Evolutionary conservation across 2,329 filamentous ascomycete genomes (phyloP).

Genomic region (Pleomassaria siparia): DNA sequence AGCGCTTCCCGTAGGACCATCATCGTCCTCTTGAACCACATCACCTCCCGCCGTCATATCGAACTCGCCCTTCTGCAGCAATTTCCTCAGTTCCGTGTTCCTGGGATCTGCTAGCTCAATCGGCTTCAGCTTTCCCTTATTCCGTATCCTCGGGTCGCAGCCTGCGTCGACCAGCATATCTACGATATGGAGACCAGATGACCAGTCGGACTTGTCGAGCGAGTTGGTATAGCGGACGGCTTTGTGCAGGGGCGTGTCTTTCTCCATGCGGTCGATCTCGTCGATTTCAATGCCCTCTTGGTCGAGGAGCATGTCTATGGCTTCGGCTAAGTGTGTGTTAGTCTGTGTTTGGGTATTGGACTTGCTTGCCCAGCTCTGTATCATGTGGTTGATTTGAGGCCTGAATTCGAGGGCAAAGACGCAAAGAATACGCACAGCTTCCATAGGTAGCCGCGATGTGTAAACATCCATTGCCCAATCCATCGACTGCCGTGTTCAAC

Average conservation of each 20-base stretch:
- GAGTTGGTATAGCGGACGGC: constrained; percentile 76
- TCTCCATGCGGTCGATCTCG: constrained; percentile 68
- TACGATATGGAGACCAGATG: constrained; percentile 68
- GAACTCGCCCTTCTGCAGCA: constrained; percentile 73
- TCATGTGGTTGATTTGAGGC: neutral
- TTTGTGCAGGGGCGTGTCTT: constrained; percentile 78
- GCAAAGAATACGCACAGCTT: constrained; percentile 66
- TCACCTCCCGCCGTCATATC: constrained; percentile 52
- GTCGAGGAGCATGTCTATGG: constrained; percentile 80
- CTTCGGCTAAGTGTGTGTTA: constrained; percentile 59
- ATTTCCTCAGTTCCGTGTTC: constrained; percentile 62
- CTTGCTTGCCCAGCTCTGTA: neutral
- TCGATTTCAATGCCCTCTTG: constrained; percentile 85
- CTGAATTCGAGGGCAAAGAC: neutral
- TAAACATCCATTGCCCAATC: constrained; percentile 84
- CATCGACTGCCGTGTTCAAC: constrained; percentile 82
- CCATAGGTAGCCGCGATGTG: constrained; percentile 86
- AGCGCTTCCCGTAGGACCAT: constrained; percentile 50
- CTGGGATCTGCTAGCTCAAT: constrained; percentile 72
- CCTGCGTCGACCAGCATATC: constrained; percentile 84
- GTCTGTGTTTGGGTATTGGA: neutral
- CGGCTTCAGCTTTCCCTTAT: constrained; percentile 73
- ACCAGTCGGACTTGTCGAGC: constrained; percentile 63
- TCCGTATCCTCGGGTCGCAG: constrained; percentile 63
- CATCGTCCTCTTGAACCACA: constrained; percentile 53